phyloP scores from a whole-genome alignment of 1,284 basidiomycete species.

The Marasmius oreades region DNA sequence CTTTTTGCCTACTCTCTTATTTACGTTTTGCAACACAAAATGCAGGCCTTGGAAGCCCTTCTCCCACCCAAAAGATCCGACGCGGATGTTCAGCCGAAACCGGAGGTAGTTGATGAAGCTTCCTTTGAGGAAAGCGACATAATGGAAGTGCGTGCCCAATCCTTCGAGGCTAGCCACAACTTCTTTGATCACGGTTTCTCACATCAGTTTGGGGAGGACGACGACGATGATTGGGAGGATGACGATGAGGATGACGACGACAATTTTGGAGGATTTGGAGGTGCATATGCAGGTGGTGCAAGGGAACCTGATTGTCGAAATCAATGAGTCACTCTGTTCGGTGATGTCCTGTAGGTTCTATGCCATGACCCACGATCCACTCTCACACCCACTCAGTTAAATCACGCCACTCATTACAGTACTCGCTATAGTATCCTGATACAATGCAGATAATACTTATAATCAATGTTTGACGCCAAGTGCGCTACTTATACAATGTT shows the following conservation, averaged over 20 bases:
- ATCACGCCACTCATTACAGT: no score
- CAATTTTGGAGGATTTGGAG: slow-evolving; percentile 28
- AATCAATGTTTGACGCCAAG: neutral
- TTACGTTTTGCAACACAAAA: neutral
- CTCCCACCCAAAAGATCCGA: slow-evolving; percentile 68
- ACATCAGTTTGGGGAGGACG: slow-evolving; percentile 69
- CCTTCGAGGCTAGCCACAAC: slow-evolving; percentile 61
- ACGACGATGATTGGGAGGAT: slow-evolving; percentile 66
- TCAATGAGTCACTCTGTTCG: slow-evolving; percentile 7
- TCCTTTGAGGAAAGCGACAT: slow-evolving; percentile 73
- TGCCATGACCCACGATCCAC: neutral
- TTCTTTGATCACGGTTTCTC: slow-evolving; percentile 72
- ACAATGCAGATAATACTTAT: neutral
- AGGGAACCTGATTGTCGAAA: slow-evolving; percentile 45
- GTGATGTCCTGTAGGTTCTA: slow-evolving; percentile 7
- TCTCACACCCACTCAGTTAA: no score
- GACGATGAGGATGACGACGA: slow-evolving; percentile 54
- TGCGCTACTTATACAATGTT: neutral
- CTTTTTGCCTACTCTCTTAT: slow-evolving; percentile 3
- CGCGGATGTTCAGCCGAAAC: slow-evolving; percentile 63
- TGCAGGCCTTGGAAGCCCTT: slow-evolving; percentile 62
- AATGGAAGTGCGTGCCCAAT: slow-evolving; percentile 74
- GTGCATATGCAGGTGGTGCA: slow-evolving; percentile 1
- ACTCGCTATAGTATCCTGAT: neutral
- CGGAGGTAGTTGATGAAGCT: slow-evolving; percentile 68